Evolutionary conservation across 768 basidiomycete species (phyloP).

Genomic region (Peribolospora baueri): DNA sequence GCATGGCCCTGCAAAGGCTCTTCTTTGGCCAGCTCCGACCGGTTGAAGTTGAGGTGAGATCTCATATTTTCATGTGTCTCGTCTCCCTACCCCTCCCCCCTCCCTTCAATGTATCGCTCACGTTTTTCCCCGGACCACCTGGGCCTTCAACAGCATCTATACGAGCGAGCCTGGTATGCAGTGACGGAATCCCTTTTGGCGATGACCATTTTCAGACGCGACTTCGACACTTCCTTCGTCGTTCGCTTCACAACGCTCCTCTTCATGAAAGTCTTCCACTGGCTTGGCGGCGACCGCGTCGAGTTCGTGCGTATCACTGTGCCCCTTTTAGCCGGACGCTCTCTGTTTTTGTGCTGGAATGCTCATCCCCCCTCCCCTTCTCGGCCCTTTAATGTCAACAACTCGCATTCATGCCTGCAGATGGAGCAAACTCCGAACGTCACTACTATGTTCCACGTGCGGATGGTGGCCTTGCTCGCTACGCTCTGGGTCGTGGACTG

Average conservation of each 20-base stretch:
- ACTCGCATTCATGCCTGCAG: slow-evolving; percentile 22
- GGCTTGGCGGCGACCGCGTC: slow-evolving; percentile 81
- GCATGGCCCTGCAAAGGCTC: slow-evolving; percentile 51
- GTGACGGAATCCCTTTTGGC: slow-evolving; percentile 87
- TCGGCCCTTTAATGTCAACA: not conserved
- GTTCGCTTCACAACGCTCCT: slow-evolving; percentile 85
- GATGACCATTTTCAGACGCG: slow-evolving; percentile 89
- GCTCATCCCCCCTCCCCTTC: no score
- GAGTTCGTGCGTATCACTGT: slow-evolving; percentile 47
- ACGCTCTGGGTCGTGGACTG: slow-evolving; percentile 53
- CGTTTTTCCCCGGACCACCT: not conserved
- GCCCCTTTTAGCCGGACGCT: not conserved
- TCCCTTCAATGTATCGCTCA: not conserved
- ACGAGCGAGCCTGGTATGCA: slow-evolving; percentile 92
- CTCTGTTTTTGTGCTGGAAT: no score
- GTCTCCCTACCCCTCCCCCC: not conserved
- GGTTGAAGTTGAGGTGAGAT: slow-evolving; percentile 67
- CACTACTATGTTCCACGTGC: slow-evolving; percentile 66
- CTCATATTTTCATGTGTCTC: not conserved
- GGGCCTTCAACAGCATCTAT: slow-evolving; percentile 41
- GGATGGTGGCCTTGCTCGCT: slow-evolving; percentile 48
- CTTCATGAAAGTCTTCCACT: slow-evolving; percentile 92
- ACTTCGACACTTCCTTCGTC: slow-evolving; percentile 76
- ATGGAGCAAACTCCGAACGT: slow-evolving; percentile 91
- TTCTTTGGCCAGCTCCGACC: slow-evolving; percentile 78